These are phyloP conservation scores for Ophidiomyces ophidiicola DNA, from an alignment of 2,329 filamentous ascomycete genomes.

Conservation along the genomic window DNA sequence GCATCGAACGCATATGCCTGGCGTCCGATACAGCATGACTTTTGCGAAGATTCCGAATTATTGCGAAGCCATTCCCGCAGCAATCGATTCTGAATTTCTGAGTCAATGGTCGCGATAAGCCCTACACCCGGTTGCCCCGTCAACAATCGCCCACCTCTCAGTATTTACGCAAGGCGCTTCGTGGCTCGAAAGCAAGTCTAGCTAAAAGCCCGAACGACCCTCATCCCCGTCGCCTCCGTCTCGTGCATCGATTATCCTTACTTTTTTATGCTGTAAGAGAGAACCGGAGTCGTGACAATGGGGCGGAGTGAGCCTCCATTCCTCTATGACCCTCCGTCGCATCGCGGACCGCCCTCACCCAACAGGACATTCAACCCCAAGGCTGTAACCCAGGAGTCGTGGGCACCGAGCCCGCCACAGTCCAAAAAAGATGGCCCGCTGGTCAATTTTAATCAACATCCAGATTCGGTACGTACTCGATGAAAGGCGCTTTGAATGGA, in stretches of 20 bases:
- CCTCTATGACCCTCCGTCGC: slow-evolving; percentile 52
- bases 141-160: slow-evolving; percentile 19
- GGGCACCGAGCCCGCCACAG: slow-evolving; percentile 47
- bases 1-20: slow-evolving; percentile 13
- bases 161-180: slow-evolving; percentile 15
- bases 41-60: slow-evolving; percentile 7
- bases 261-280: slow-evolving; percentile 23
- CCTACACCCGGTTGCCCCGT: slow-evolving; percentile 21
- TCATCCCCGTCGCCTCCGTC: not conserved
- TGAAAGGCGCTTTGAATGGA: not conserved
- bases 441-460: slow-evolving; percentile 72
- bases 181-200: slow-evolving; percentile 8
- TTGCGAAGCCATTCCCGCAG: not conserved
- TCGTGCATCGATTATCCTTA: slow-evolving; percentile 14
- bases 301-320: slow-evolving; percentile 54
- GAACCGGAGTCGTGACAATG: slow-evolving; percentile 25
- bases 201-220: too few relatives aligned
- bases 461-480: slow-evolving; percentile 52
- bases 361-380: slow-evolving; percentile 67
- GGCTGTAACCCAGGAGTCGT: slow-evolving; percentile 68
- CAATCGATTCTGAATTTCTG: slow-evolving; percentile 12
- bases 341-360: slow-evolving; percentile 42
- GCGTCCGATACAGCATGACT: slow-evolving; percentile 9
- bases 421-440: slow-evolving; percentile 62
- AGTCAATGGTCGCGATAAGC: slow-evolving; percentile 7